These are phyloP conservation scores for Eimeria praecox DNA, from an alignment of 169 alveolate species.

Conservation along the genomic window DNA sequence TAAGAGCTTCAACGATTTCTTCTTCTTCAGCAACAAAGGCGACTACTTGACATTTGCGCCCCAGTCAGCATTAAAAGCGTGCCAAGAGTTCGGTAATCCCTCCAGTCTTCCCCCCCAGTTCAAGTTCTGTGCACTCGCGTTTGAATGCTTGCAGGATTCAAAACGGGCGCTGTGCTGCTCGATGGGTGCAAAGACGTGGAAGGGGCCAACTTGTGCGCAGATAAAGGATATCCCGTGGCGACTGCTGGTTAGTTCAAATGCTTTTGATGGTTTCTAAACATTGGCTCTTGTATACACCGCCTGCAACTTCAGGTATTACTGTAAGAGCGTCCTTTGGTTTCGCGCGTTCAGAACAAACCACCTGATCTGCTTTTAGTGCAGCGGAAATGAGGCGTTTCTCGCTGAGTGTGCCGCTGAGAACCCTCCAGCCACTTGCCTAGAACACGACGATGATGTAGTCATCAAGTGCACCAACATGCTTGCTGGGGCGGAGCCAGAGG, in stretches of 20 bases:
- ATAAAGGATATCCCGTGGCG: constrained; percentile 89
- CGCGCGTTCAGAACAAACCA: background rate
- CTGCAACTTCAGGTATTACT: constrained; percentile 29
- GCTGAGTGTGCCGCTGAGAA: constrained; percentile 89
- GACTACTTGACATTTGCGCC: constrained; percentile 84
- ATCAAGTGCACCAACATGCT: constrained; percentile 89
- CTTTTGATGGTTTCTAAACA: background rate
- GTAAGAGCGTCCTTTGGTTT: background rate
- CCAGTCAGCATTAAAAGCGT: constrained; percentile 90
- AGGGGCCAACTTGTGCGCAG: constrained; percentile 91
- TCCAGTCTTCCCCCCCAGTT: background rate
- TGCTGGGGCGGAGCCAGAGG: constrained; percentile 84
- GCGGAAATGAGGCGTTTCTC: constrained; percentile 88
- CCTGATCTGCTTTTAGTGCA: constrained; percentile 82
- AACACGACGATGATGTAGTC: constrained; percentile 91
- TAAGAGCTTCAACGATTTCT: background rate
- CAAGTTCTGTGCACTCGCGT: background rate
- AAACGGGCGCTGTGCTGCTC: constrained; percentile 86
- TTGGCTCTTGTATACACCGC: background rate
- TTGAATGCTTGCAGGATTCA: constrained; percentile 83
- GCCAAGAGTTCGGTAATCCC: constrained; percentile 86
- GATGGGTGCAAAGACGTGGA: constrained; percentile 88
- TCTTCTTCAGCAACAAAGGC: constrained; percentile 74
- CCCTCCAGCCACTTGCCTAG: constrained; percentile 87
- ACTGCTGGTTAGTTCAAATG: constrained; percentile 85